Evolutionary conservation across 306 rosid species (phyloP), one percentile per base, ranked within the genome.

Genomic region (Vigna hirtella): DNA sequence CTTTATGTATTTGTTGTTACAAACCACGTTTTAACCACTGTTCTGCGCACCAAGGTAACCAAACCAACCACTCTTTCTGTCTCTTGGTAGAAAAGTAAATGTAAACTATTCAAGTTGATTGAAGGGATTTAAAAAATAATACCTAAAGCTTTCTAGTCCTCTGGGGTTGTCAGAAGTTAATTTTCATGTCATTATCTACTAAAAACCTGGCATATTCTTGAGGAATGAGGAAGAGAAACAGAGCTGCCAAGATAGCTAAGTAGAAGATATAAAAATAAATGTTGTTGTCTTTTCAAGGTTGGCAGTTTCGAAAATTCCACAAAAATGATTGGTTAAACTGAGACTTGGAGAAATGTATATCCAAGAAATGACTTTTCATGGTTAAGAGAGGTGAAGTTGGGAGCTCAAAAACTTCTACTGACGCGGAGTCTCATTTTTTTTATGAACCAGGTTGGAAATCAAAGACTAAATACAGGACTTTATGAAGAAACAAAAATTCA

Each of bases 261-360:
- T 7, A 16, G 13, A 69, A 13, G 30, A 34, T 53, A 45, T 13
- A 28, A 45, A 45, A 40, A 47, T 47, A 36, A n/a, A 6, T 5
- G n/a, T 17, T 40, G 0, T 68, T 58, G 74, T 24, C 55, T 72
- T 76, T 73, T 56, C 34, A 11, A 47, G 38, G 80, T 26, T 66
- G 56, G 59, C 77, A 72, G 14, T 30, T 13, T 38, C 18, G 66
- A 57, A 77, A 9, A 11, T 9, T 47, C 40, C 38, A 26, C 11
- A 17, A 24, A 4, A 43, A 47, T 7, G 3, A 38, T 40, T 68
- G 68, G 62, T 4, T 58, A 78, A 77, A 16, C 24, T 75, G 82
- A 30, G 85, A 83, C 79, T 67, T 16, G 78, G 86, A 72, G 73
- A 81, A 74, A 24, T 1, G 82, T 72, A 7, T 66, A n/a, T 28